Evolutionary conservation across 2,329 filamentous ascomycete genomes (phyloP).

Genomic region (Stachybotrys chartarum): DNA sequence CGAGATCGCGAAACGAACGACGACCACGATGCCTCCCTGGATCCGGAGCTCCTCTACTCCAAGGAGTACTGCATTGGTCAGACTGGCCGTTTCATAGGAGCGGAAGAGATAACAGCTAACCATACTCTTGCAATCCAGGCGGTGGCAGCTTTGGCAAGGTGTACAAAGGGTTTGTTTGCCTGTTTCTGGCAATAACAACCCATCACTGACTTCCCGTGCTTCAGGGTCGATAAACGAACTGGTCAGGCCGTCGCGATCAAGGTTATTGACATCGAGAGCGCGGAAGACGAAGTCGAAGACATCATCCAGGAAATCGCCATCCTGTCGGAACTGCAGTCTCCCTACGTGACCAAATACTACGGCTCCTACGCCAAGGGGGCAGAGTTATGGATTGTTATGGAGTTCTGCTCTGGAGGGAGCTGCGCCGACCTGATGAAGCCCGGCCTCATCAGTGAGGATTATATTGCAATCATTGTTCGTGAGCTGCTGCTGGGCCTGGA

Average conservation of each 20-base stretch:
- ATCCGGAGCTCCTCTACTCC: conserved; percentile 87
- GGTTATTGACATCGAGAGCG: conserved; percentile 96
- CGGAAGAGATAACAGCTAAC: background rate
- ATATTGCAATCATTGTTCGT: conserved; percentile 90
- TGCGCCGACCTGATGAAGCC: conserved; percentile 95
- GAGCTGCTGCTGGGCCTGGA: conserved; percentile 86
- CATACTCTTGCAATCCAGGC: conserved; percentile 43
- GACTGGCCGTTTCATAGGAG: conserved; percentile 15
- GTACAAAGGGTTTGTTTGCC: conserved; percentile 75
- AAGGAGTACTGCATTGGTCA: conserved; percentile 85
- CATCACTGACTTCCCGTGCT: background rate
- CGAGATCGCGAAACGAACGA: conserved; percentile 39
- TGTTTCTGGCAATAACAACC: background rate
- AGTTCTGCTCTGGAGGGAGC: conserved; percentile 94
- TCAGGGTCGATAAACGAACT: conserved; percentile 82
- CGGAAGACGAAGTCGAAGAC: conserved; percentile 98
- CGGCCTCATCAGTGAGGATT: conserved; percentile 83
- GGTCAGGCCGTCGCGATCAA: conserved; percentile 97
- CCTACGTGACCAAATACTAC: conserved; percentile 96
- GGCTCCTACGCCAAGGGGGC: conserved; percentile 94
- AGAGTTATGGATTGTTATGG: conserved; percentile 99
- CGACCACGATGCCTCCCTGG: conserved; percentile 44
- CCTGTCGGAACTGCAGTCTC: conserved; percentile 88
- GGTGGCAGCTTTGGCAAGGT: conserved; percentile 98
- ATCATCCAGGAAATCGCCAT: conserved; percentile 99